Base-by-base conservation (phyloP, 441 rosid genomes). In the Pelargonium cotyledonis region DNA sequence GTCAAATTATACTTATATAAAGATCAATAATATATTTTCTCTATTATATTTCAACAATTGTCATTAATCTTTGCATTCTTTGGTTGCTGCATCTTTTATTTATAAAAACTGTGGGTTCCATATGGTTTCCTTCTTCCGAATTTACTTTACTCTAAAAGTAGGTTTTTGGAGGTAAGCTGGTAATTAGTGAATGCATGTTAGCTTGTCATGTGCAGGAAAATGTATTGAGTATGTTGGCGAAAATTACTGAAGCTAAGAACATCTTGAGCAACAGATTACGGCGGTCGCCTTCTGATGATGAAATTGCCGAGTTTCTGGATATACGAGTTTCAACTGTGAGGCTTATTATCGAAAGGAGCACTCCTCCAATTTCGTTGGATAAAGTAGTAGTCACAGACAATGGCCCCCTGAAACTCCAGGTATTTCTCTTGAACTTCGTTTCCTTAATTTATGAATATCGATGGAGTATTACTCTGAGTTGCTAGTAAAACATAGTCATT, bases 331-430 rank as follows among this genome's bases (percentile, higher is more conserved):
- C 87, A 14, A 80, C 81, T 49, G 89, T 85, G 47, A 78, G 81
- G 72, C 79, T 78, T 31, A 78, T 72, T 43, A 66, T 72, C 31
- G 66, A 79, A 15, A 72, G 74, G 47, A 75, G 73, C 78, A 82
- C 80, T 74, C 53, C 81, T 12, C 79, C 86, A n/a, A 57, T 82
- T 75, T 84, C 86, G 8, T 72, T 84, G 72, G 84, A 84, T 68
- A 67, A 74, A 60, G 74, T 70, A 1, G 65, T 55, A 15, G 6
- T 49, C 16, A 72, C 82, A 62, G 80, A 71, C 12, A 76, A 69
- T 72, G 85, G 83, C 31, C 16, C 76, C 64, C 76, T 82, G 80
- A 79, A 85, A n/a, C 70, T 86, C 23, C 84, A 82, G 86, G 90
- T 86, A 55, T 53, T 68, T 73, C 11, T 16, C 38, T 47, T 35